Evolutionary conservation across 345 rosid species (phyloP).

Genomic region (Chamaenerion angustifolium): DNA sequence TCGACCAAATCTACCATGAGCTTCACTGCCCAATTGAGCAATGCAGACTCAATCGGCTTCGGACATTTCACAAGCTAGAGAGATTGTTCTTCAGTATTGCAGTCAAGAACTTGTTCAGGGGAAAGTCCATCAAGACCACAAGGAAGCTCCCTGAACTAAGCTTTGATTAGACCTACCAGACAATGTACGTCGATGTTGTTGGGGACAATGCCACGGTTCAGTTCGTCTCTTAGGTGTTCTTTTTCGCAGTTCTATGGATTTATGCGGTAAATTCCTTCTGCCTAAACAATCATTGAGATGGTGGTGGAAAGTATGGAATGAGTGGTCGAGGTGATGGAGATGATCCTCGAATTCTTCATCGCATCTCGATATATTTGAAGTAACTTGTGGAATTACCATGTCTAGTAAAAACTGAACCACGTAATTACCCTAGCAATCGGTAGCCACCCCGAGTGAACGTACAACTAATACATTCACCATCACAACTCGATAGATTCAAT

Average conservation of each 20-base stretch:
- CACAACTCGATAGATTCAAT: no score
- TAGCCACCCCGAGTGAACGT: no score
- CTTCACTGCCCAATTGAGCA: conserved; percentile 79
- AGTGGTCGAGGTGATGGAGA: no score
- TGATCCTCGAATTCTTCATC: no score
- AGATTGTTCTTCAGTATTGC: conserved; percentile 70
- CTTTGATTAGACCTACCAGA: conserved; percentile 87
- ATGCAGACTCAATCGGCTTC: conserved; percentile 75
- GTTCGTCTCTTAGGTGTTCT: conserved; percentile 77
- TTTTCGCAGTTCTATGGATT: conserved; percentile 91
- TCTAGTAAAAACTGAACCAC: no score
- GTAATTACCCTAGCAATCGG: no score
- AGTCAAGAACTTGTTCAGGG: conserved; percentile 80
- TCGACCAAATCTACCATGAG: conserved; percentile 90
- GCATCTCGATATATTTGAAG: no score
- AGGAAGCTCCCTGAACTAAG: conserved; percentile 97
- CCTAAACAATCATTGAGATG: conserved; percentile 24
- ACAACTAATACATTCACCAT: no score
- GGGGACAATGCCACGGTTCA: conserved; percentile 84
- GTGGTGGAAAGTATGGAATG: no score
- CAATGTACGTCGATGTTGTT: conserved; percentile 81
- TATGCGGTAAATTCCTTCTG: conserved; percentile 91
- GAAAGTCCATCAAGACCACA: no score
- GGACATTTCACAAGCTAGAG: conserved; percentile 58
- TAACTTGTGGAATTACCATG: no score